These are phyloP conservation scores for Coniella vitis DNA, from an alignment of 2,329 filamentous ascomycete species.

Conservation along the genomic window DNA sequence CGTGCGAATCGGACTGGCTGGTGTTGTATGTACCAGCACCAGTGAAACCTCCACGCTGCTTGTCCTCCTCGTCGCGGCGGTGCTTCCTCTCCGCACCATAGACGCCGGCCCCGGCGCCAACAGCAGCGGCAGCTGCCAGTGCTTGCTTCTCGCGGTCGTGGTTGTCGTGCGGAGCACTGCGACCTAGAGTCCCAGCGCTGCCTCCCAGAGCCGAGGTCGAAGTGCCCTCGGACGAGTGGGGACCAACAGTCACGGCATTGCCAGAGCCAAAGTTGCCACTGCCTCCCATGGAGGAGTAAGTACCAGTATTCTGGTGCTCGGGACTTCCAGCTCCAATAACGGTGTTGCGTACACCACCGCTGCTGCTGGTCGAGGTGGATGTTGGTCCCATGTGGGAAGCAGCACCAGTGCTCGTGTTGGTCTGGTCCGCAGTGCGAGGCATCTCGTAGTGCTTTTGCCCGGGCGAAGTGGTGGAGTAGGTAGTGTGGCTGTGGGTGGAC, in stretches of 20 bases:
- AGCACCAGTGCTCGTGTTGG: neutral
- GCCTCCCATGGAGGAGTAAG: neutral
- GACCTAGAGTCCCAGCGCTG: neutral
- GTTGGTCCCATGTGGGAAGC: neutral
- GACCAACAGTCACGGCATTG: neutral
- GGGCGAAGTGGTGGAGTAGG: no score
- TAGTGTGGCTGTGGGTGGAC: neutral
- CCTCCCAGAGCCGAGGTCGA: neutral
- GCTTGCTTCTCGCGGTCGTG: slow-evolving; percentile 1
- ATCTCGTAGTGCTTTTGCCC: neutral
- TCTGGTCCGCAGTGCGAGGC: neutral
- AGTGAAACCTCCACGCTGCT: neutral
- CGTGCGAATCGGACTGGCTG: neutral
- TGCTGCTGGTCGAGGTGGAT: neutral
- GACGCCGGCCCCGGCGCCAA: slow-evolving; percentile 5
- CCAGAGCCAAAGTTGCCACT: neutral
- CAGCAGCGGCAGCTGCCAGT: neutral
- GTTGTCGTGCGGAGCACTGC: slow-evolving; percentile 6
- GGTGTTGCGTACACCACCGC: slow-evolving; percentile 12
- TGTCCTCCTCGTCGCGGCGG: slow-evolving; percentile 8
- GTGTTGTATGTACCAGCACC: neutral
- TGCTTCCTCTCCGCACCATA: slow-evolving; percentile 8
- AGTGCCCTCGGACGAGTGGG: neutral
- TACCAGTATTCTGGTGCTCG: neutral
- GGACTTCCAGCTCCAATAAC: slow-evolving; percentile 8